Evolutionary conservation across 495 filamentous ascomycete species (phyloP).

Genomic region (Aspergillus bertholletiae): DNA sequence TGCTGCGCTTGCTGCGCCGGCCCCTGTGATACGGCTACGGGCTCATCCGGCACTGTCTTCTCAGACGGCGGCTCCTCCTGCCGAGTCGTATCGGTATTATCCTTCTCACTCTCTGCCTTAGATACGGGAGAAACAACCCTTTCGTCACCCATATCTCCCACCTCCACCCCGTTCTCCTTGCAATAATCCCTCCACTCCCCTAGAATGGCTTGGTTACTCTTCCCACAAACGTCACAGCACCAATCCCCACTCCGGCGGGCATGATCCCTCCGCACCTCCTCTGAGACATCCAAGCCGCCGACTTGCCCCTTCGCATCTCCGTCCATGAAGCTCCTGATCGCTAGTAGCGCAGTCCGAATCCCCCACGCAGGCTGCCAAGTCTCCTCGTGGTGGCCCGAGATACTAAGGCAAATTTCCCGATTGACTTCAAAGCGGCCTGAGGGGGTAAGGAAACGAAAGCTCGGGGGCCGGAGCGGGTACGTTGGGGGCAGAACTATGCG

Average conservation of each 20-base stretch:
- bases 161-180: conserved; percentile 46
- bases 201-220: conserved; percentile 70
- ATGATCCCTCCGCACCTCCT: conserved; percentile 57
- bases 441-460: conserved; percentile 91
- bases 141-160: conserved; percentile 33
- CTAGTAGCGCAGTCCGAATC: conserved; percentile 60
- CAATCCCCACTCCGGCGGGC: conserved; percentile 60
- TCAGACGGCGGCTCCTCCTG: not conserved
- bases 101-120: conserved; percentile 33
- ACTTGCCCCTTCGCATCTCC: conserved; percentile 66
- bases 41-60: not conserved
- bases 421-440: conserved; percentile 94
- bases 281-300: conserved; percentile 75
- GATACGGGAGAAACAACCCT: conserved; percentile 42
- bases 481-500: conserved; percentile 84
- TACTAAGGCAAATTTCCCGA: conserved; percentile 92
- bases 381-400: conserved; percentile 94
- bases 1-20: not conserved
- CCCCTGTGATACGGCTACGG: not conserved
- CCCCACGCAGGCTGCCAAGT: conserved; percentile 99
- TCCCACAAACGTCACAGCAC: conserved; percentile 63
- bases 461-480: conserved; percentile 87
- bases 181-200: conserved; percentile 58
- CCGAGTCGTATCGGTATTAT: conserved; percentile 17
- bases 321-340: conserved; percentile 51